phyloP scores from a whole-genome alignment of 164 flowering plant species.

The Litsea cubeba region DNA sequence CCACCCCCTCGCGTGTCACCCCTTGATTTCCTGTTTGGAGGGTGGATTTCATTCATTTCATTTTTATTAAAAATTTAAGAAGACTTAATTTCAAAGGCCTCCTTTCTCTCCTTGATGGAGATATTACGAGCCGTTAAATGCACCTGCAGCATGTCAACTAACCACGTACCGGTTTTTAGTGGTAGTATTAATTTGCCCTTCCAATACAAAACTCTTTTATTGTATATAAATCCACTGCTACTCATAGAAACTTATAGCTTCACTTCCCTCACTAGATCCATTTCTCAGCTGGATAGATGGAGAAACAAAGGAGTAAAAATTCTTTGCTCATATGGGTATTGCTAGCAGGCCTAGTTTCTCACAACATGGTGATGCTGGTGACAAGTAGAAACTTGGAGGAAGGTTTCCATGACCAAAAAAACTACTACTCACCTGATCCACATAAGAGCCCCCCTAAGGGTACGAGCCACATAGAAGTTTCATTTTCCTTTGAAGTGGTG shows the following conservation, averaged over 20 bases:
- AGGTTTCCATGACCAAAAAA: slow-evolving; percentile 44
- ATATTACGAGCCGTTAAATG: slow-evolving; percentile 34
- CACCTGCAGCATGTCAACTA: slow-evolving; percentile 54
- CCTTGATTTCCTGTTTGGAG: too few species aligned
- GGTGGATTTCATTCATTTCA: too few species aligned
- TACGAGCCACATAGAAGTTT: slow-evolving; percentile 23
- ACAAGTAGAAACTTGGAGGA: slow-evolving; percentile 25
- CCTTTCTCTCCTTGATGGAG: not conserved
- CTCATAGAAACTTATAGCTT: not conserved
- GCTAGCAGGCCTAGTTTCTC: slow-evolving; percentile 39
- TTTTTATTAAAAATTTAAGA: not conserved
- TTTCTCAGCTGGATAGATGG: slow-evolving; percentile 22
- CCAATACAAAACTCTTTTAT: not conserved
- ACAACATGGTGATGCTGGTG: slow-evolving; percentile 38
- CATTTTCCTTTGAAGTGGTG: slow-evolving; percentile 15
- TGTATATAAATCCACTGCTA: slow-evolving; percentile 18
- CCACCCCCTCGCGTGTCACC: too few species aligned
- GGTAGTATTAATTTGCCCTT: slow-evolving; percentile 46
- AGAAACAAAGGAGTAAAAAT: slow-evolving; percentile 20
- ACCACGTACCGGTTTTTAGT: slow-evolving; percentile 40
- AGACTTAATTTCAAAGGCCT: not conserved
- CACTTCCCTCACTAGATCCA: not conserved
- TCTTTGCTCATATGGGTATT: slow-evolving; percentile 22
- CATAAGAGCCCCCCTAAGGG: slow-evolving; percentile 20
- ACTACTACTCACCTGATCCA: slow-evolving; percentile 52